A percentile compares a stretch with the other conserved stretches of the same genome.
Evolutionary conservation across 768 basidiomycete genomes (phyloP).

Genomic region (Russula olivacea): DNA sequence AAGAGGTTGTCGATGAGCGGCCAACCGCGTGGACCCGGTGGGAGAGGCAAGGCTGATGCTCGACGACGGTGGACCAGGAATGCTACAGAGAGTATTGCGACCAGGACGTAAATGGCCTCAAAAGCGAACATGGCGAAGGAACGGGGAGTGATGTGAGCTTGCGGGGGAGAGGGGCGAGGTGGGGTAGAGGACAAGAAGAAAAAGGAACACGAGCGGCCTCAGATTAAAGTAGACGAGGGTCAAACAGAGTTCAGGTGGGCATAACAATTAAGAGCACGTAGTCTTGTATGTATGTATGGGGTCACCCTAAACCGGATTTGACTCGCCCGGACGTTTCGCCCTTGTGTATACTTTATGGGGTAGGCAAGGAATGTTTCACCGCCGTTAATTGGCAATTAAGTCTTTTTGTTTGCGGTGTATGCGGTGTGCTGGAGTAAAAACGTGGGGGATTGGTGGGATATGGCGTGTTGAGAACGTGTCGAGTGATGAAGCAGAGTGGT

Average conservation of each 20-base stretch:
- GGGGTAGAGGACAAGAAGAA: neutral
- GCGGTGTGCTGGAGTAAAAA: neutral
- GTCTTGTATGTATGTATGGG: neutral
- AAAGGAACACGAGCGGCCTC: neutral
- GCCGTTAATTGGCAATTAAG: constrained; percentile 1
- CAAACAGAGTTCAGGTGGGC: constrained; percentile 2
- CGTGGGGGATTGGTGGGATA: neutral
- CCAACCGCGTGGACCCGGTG: constrained; percentile 25
- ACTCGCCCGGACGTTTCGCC: neutral
- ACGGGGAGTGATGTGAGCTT: neutral
- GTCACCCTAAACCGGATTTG: neutral
- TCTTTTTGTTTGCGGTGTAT: neutral
- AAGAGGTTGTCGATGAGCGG: constrained; percentile 24
- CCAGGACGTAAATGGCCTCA: constrained; percentile 15
- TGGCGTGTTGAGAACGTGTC: neutral
- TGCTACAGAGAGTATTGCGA: constrained; percentile 11
- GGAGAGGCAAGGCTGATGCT: constrained; percentile 12
- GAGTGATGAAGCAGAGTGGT: neutral
- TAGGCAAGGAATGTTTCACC: constrained; percentile 9
- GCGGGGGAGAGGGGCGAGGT: neutral
- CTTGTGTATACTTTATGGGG: neutral
- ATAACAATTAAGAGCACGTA: constrained; percentile 15
- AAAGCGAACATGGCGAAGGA: constrained; percentile 12
- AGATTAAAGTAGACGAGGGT: constrained; percentile 7
- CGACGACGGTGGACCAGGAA: constrained; percentile 17